Conservation (phyloP, 2,329 filamentous ascomycete species). For the Aureobasidium sp. region DNA sequence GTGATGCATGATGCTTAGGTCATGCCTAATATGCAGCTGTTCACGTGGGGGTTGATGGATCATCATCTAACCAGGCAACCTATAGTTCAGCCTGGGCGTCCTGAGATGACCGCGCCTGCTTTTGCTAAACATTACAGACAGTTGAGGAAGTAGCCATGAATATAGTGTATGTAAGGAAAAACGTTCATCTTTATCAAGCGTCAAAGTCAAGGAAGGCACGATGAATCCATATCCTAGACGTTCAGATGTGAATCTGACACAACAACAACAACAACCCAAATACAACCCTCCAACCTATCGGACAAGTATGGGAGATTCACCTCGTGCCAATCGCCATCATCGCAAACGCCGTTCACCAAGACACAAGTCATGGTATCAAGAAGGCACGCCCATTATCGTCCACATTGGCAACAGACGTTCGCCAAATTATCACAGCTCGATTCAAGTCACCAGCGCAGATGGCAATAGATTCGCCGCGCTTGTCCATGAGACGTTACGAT, state of each 20-base stretch:
- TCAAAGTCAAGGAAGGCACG: constrained; percentile 1
- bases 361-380: constrained; percentile 22
- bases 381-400: constrained; percentile 23
- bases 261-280: not conserved
- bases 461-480: constrained; percentile 26
- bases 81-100: constrained; percentile 5
- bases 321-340: not conserved
- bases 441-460: constrained; percentile 25
- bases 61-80: constrained; percentile 11
- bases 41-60: constrained; percentile 2
- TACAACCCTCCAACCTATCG: not conserved
- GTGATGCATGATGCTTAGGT: not conserved
- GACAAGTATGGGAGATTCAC: constrained; percentile 10
- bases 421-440: constrained; percentile 25
- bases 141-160: not conserved
- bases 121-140: not conserved
- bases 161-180: too few species aligned
- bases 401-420: constrained; percentile 27
- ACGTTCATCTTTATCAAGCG: not conserved
- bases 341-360: constrained; percentile 18
- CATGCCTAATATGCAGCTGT: constrained; percentile 2
- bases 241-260: constrained; percentile 3
- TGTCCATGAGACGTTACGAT: constrained; percentile 27
- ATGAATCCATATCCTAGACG: constrained; percentile 6
- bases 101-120: not conserved